Evolutionary conservation across 2,329 filamentous ascomycete genomes (phyloP), one percentile per base, ranked within the genome.

Genomic region (Ophiostoma quercus): DNA sequence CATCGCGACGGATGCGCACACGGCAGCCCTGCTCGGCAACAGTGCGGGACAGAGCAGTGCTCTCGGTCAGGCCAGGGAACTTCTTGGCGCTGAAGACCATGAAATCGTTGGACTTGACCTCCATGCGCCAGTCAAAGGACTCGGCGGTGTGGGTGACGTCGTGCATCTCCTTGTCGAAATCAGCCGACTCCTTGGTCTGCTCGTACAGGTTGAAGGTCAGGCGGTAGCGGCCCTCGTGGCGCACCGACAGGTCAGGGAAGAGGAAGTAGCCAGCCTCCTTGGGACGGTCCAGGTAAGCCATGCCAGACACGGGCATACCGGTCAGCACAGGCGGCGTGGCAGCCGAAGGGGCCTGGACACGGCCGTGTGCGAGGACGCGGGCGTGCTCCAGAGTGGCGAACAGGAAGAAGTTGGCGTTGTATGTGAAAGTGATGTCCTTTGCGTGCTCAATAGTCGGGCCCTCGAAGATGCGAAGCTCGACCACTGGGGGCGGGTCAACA

Each of bases 351-450:
- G 84, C 84, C 74, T 88, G 87, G 65, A 92, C 87, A 74, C 93
- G 90, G 67, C 91, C 91, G 71, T 92, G 90, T 22, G 92, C 92
- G 71, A 97, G 90, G 39, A 88, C 87, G 51, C 94, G 91, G 37
- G 92, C 91, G 75, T 92, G 89, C 77, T 97, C 93, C 71, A 99
- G 84, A 6, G 93, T 97, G 68, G 94, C 92, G 76, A 92, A 98
- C 57, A 98, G 88, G 81, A 99, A 98, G 85, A 98, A 98, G 80
- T 96, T 97, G 77, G 94, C 94, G 77, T 96, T 94, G 83, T 97
- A 96, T 71, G 88, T 86, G 76, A 96, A 96, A 1, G 95, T 98
- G 76, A 93, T 87, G 72, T 93, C 90, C 77, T 84, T 84, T 69
- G 85, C 85, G 68, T 83, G 80, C 67, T 86, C 84, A 32, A 88